Evolutionary conservation across 139 green algal genomes (phyloP), one percentile per base, ranked within the genome.

Genomic region (Picochlorum sp.): DNA sequence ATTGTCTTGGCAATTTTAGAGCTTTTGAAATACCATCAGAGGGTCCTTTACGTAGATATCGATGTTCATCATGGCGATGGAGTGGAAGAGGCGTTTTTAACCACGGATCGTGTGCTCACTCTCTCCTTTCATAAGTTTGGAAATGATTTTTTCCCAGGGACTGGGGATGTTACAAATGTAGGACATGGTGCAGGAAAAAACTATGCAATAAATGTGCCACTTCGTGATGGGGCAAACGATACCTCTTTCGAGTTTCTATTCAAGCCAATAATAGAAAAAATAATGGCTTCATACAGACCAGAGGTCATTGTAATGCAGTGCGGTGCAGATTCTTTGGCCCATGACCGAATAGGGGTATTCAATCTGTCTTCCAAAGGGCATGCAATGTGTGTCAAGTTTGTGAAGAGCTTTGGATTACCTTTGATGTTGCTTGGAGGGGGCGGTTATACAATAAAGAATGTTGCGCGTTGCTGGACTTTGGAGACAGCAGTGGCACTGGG

Each of bases 1-100:
- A 97, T 98, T 50, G 92, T 98, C 31, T 75, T 99, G 43, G 83
- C 81, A 30, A 93, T 95, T 25, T 74, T 98, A 62, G 92, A 98
- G 82, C 79, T 97, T 52, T 76, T 97, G 16, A 96, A 96, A 63
- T 85, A 85, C 55, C 77, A 92, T 61, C 47, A 68, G 44, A 54
- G 70, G 3, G 82, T 89, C 30, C 59, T 91, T 49, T 92, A 92
- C 56, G 68, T 89, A 14, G 84, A 92, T 61, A 92, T 92, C 59
- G 85, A 93, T 62, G 81, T 92, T 41, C 82, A 94, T 56, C 82
- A 93, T 50, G 85, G 85, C 12, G 85, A 94, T 52, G 85, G 85
- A 30, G 85, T 94, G 13, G 85, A 94, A 65, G 84, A 94, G 67
- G 84, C 84, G 0, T 93, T 94, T 59, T 81, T 93, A 57, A 83